Conservation (phyloP, 208 protist genomes). For the Porcisia hertigi region DNA sequence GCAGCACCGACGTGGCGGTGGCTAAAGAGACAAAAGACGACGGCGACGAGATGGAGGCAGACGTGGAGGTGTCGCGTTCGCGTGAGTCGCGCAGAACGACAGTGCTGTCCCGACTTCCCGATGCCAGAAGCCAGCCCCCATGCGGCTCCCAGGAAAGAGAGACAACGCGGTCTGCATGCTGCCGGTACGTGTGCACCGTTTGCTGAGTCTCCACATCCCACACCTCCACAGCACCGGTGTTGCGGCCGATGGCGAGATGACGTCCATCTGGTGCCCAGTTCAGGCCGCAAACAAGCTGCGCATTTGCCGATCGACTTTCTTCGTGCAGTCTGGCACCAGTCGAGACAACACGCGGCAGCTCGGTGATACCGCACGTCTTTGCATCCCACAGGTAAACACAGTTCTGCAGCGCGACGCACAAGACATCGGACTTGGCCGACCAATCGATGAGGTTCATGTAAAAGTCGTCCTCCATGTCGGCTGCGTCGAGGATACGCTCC, state of each 20-base stretch:
- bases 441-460: slow-evolving; percentile 99
- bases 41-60: slow-evolving; percentile 7
- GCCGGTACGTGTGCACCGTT: slow-evolving; percentile 79
- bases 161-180: slow-evolving; percentile 69
- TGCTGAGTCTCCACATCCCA: slow-evolving; percentile 88
- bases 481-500: slow-evolving; percentile 98
- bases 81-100: slow-evolving; percentile 96
- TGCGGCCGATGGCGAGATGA: slow-evolving; percentile 87
- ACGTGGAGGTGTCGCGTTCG: slow-evolving; percentile 32
- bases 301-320: not conserved
- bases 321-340: slow-evolving; percentile 25
- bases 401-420: slow-evolving; percentile 96
- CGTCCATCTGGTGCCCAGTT: slow-evolving; percentile 92
- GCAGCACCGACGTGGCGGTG: slow-evolving; percentile 47
- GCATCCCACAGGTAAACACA: slow-evolving; percentile 99
- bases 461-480: slow-evolving; percentile 98
- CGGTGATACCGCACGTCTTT: slow-evolving; percentile 87
- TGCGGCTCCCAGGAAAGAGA: slow-evolving; percentile 94
- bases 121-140: slow-evolving; percentile 75
- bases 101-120: slow-evolving; percentile 93
- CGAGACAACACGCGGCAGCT: slow-evolving; percentile 71
- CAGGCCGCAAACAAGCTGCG: slow-evolving; percentile 86
- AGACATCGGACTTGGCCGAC: slow-evolving; percentile 69
- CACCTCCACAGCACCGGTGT: slow-evolving; percentile 88
- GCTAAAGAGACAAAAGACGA: slow-evolving; percentile 2